Evolutionary conservation across 768 basidiomycete species (phyloP), one percentile per base, ranked within the genome.

Genomic region (Suillus weaverae): DNA sequence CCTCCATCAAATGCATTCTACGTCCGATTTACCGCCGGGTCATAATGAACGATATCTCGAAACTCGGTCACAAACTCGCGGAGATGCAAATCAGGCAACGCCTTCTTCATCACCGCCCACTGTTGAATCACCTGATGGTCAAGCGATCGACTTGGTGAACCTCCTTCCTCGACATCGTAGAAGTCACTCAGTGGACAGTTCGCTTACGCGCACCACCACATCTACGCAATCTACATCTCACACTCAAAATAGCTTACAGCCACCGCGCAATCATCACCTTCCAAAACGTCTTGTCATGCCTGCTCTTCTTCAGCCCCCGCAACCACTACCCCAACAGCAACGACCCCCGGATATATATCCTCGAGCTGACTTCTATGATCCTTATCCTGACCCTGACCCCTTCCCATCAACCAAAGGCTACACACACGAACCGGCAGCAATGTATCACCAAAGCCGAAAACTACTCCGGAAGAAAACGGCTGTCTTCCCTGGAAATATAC

Each of bases 241-340:
- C 55, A 11, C 57, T 20, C 71, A 67, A 43, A 57, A 64, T 44
- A 61, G 60, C 22, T 50, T 60, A 30, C 70, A 68, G 33, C 66
- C 66, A 6, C 68, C 61, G 20, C 74, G 73, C 61, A 66, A 63
- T 30, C 74, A 69, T 46, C 77, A 87, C 73, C 70, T 87, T 50
- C 90, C 90, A 4, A 89, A 84, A 72, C 84, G 80, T 55, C 84
- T 92, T 33, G 85, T 91, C 50, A 92, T 92, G 90, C 90, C 90
- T 54, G 76, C 87, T 4, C 90, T 87, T 18, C 80, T 92, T 44
- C 85, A 86, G 70, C 75, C 75, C 64, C 71, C 72, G 33, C 64
- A 66, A 32, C 48, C 61, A 62, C 63, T 63, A 54, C 60, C 70
- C 33, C 61, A 46, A 54, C 59, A 61, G 20, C 64, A 68, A 16